Base-by-base conservation (phyloP, 2,329 filamentous ascomycete genomes). In the Conoideocrella luteorostrata region DNA sequence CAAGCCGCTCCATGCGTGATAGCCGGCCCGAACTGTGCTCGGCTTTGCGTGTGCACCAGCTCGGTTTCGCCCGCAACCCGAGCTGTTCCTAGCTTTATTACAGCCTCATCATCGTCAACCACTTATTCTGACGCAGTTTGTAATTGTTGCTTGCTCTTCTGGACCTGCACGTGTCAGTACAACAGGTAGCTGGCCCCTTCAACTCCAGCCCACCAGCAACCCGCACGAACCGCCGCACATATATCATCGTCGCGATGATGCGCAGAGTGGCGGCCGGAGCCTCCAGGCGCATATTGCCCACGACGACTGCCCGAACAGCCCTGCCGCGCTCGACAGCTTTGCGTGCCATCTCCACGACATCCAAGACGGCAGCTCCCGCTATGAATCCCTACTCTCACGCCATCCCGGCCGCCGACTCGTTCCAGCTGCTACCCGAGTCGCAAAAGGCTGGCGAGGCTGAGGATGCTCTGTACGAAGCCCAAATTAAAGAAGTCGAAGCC, bases 401-500 rank as follows among this genome's bases (percentile, higher is more conserved):
- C 29, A 48, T 57, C 28, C 49, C 58, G 4, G 56, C 85, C 0
- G 79, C 85, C 45, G 88, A 95, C 58, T 78, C 86, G 22, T 96
- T 91, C 68, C 91, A 96, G 62, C 75, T 96, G 12, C 76, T 96
- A 1, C 75, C 88, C 32, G 87, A 89, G 52, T 67, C 77, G 24
- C 71, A 84, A 45, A 96, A 97, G 65, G 71, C 84, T 0, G 88
- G 88, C 13, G 72, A 76, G 15, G 80, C 87, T 1, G 93, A 97
- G 65, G 89, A 97, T 66, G 80, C 80, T 1, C 74, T 96, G 1
- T 95, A 90, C 63, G 80, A 90, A 33, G 78, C 86, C 50, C 88
- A 96, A 61, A 73, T 97, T 41, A 77, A 84, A 56, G 84, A 93
- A 56, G 88, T 97, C 11, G 80, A 90, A 63, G 77, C 83, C 22